Evolutionary conservation across 495 filamentous ascomycete genomes (phyloP), one percentile per base, ranked within the genome.

Genomic region (Pseudomonodictys pantanalensis): DNA sequence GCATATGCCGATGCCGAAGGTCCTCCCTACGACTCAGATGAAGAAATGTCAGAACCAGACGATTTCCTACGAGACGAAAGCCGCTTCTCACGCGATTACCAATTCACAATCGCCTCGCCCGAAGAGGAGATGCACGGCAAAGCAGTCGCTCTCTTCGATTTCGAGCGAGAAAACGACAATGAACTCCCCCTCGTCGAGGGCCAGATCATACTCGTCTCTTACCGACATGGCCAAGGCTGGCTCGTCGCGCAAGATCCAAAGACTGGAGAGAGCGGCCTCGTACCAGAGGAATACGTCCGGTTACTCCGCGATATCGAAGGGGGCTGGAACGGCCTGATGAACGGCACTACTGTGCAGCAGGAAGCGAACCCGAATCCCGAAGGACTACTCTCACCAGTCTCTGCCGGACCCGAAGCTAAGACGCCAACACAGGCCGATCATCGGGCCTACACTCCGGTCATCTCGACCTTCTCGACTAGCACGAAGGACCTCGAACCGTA

Each of bases 81-180:
- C 30, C 79, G 90, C 60, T 95, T 89, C 67, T 91, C 89, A 25
- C 83, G 86, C 49, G 89, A 95, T 67, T 96, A 96, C 72, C 88
- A 93, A 65, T 96, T 97, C 67, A 92, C 90, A 4, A 95, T 97
- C 58, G 91, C 90, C 20, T 95, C 89, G 23, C 91, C 92, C 7
- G 92, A 96, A 66, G 92, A 97, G 73, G 92, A 96, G 70, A 95
- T 96, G 89, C 90, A 96, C 69, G 92, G 92, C 39, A 95, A 95
- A 68, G 92, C 92, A 32, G 90, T 98, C 22, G 95, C 93, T 4
- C 79, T 98, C 11, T 98, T 95, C 68, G 90, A 96, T 71, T 98
- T 98, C 71, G 83, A 85, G 50, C 83, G 91, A 24, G 93, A 97
- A 71, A 96, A 97, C 68, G 91, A 96, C 68, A 98, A 96, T 64